phyloP scores from a whole-genome alignment of 768 basidiomycete genomes.

The Russula emetica region DNA sequence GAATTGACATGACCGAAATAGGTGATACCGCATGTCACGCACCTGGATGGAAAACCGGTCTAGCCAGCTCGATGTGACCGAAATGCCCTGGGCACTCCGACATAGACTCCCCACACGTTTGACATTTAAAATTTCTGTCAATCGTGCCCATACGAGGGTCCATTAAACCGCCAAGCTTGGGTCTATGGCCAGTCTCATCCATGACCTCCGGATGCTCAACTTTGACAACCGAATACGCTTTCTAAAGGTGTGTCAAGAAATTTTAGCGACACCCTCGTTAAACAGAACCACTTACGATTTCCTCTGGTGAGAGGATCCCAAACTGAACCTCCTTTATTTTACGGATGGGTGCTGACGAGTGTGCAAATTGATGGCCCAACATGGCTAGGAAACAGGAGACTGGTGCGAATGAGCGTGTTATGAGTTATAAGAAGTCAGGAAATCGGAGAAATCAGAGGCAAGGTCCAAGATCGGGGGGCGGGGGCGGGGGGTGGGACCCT shows the following conservation, averaged over 20 bases:
- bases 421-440: constrained; percentile 1
- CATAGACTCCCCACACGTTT: constrained; percentile 99
- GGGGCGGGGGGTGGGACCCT: background rate
- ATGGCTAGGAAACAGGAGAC: constrained; percentile 38
- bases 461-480: background rate
- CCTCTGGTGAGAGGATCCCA: constrained; percentile 97
- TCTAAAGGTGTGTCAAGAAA: constrained; percentile 46
- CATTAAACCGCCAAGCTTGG: constrained; percentile 92
- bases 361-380: constrained; percentile 88
- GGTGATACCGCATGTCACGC: constrained; percentile 33
- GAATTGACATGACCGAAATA: background rate
- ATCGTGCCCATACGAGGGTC: constrained; percentile 98
- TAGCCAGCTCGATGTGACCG: constrained; percentile 94
- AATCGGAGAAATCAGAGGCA: background rate
- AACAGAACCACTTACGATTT: constrained; percentile 69
- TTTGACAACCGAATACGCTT: constrained; percentile 98
- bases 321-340: constrained; percentile 98
- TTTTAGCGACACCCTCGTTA: background rate
- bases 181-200: constrained; percentile 88
- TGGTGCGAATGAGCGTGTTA: constrained; percentile 3
- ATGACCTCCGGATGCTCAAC: constrained; percentile 98
- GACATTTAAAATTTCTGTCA: constrained; percentile 97
- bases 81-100: constrained; percentile 99
- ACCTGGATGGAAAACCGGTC: constrained; percentile 98
- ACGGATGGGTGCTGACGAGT: constrained; percentile 89